Conservation (phyloP, 2,329 filamentous ascomycete species). For the Rhynchosporium graminicola region DNA sequence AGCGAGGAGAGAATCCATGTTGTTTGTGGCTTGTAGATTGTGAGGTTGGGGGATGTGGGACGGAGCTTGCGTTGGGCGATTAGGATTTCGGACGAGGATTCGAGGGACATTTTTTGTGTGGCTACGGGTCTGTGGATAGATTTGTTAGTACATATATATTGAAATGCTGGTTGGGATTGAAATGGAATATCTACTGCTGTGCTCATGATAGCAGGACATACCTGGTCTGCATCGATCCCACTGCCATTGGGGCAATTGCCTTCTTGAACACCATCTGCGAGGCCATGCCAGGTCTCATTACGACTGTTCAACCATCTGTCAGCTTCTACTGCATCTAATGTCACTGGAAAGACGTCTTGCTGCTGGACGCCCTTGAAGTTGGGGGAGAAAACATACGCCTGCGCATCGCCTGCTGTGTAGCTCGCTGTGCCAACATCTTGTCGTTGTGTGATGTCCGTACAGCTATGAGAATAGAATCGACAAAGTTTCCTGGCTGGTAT, state of each 20-base stretch:
- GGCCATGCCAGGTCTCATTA: slow-evolving; percentile 40
- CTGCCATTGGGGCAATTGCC: slow-evolving; percentile 44
- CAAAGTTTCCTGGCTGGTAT: neutral
- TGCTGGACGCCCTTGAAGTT: neutral
- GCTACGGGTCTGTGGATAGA: slow-evolving; percentile 46
- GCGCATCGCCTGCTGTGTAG: slow-evolving; percentile 47
- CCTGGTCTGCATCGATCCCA: slow-evolving; percentile 50
- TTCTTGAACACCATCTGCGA: slow-evolving; percentile 45
- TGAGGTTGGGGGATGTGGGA: slow-evolving; percentile 68
- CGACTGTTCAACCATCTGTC: slow-evolving; percentile 5
- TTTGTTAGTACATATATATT: slow-evolving; percentile 13
- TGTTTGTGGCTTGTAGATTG: slow-evolving; percentile 71
- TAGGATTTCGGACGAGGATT: slow-evolving; percentile 57
- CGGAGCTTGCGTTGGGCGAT: slow-evolving; percentile 66
- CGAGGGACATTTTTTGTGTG: slow-evolving; percentile 48
- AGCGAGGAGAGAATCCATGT: slow-evolving; percentile 63
- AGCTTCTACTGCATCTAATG: slow-evolving; percentile 2
- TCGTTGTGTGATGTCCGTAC: slow-evolving; percentile 16
- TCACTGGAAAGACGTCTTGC: neutral
- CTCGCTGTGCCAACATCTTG: slow-evolving; percentile 48
- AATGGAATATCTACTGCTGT: neutral
- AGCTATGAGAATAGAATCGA: neutral
- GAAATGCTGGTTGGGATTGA: neutral
- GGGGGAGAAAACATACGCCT: slow-evolving; percentile 40
- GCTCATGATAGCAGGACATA: slow-evolving; percentile 36